phyloP scores from a whole-genome alignment of 2,329 filamentous ascomycete genomes.

The Pyricularia pennisetigena region DNA sequence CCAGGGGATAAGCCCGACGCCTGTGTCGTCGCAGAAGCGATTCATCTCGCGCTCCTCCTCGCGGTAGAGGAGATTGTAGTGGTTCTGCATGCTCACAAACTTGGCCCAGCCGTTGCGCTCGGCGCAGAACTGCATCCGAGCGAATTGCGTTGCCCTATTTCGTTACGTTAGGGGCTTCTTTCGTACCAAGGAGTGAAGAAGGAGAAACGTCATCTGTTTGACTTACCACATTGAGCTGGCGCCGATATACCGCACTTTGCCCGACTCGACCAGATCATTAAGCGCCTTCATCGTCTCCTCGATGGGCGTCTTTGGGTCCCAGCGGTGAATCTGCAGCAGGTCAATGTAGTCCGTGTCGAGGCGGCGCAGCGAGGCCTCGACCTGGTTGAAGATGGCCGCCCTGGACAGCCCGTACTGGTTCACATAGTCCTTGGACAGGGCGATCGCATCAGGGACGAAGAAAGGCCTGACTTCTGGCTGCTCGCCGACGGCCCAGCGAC shows the following conservation, averaged over 20 bases:
- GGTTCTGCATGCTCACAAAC: constrained; percentile 45
- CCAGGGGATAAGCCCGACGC: constrained; percentile 27
- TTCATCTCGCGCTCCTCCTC: constrained; percentile 40
- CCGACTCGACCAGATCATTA: constrained; percentile 42
- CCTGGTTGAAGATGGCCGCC: constrained; percentile 54
- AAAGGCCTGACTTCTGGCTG: constrained; percentile 19
- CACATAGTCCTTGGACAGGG: constrained; percentile 17
- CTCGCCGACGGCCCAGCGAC: constrained; percentile 37
- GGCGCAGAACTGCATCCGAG: constrained; percentile 35
- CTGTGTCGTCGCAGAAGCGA: constrained; percentile 20
- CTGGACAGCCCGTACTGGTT: constrained; percentile 40
- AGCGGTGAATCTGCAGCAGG: constrained; percentile 48
- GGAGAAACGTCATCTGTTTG: not conserved
- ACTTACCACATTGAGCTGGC: constrained; percentile 27
- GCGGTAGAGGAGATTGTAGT: constrained; percentile 40
- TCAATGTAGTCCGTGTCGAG: constrained; percentile 46
- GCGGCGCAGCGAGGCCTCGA: constrained; percentile 45
- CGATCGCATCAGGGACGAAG: constrained; percentile 6
- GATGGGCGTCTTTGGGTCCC: constrained; percentile 34
- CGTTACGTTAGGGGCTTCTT: not conserved
- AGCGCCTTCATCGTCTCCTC: constrained; percentile 50
- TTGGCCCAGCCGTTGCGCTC: constrained; percentile 42
- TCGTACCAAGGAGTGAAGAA: not conserved
- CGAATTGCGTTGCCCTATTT: constrained; percentile 27
- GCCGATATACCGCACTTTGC: constrained; percentile 39